Conservation (phyloP, 805 yeast species). For the Cyberlindnera veronae region DNA sequence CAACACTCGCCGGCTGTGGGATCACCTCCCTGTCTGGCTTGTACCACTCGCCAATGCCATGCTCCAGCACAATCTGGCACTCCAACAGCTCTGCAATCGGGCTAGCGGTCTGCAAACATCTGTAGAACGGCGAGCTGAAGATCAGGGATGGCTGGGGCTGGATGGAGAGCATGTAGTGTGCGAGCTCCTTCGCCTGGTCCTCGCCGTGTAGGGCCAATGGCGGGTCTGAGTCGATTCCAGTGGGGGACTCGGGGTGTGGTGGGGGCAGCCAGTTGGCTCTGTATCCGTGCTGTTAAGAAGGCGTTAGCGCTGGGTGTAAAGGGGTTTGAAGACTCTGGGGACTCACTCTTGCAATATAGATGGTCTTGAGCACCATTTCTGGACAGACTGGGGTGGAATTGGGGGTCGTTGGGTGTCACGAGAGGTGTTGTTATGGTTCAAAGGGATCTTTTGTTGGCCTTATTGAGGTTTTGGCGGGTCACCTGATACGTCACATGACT, state of each 20-base stretch:
- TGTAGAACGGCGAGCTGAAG: slow-evolving; percentile 79
- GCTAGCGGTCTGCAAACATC: slow-evolving; percentile 79
- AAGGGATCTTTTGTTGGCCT: too few relatives aligned
- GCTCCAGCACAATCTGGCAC: slow-evolving; percentile 61
- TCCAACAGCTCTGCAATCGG: slow-evolving; percentile 63
- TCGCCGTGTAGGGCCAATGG: slow-evolving; percentile 85
- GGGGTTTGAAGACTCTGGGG: not conserved
- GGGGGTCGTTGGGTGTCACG: not conserved
- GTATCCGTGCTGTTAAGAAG: slow-evolving; percentile 77
- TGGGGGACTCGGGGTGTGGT: slow-evolving; percentile 78
- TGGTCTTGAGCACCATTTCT: slow-evolving; percentile 50
- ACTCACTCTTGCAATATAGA: slow-evolving; percentile 59
- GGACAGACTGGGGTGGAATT: not conserved
- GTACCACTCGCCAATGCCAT: slow-evolving; percentile 94
- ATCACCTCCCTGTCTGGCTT: slow-evolving; percentile 61
- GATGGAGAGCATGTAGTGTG: slow-evolving; percentile 48
- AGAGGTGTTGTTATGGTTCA: too few relatives aligned
- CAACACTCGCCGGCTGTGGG: slow-evolving; percentile 63
- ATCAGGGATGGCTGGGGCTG: slow-evolving; percentile 66
- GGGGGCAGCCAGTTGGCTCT: slow-evolving; percentile 77
- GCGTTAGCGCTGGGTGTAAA: not conserved
- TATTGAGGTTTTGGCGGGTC: too few relatives aligned
- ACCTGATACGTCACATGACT: too few relatives aligned
- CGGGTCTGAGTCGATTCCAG: slow-evolving; percentile 89
- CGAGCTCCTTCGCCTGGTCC: slow-evolving; percentile 81